These are phyloP conservation scores for Lactarius sp. DNA, from an alignment of 768 basidiomycete genomes.

Conservation along the genomic window DNA sequence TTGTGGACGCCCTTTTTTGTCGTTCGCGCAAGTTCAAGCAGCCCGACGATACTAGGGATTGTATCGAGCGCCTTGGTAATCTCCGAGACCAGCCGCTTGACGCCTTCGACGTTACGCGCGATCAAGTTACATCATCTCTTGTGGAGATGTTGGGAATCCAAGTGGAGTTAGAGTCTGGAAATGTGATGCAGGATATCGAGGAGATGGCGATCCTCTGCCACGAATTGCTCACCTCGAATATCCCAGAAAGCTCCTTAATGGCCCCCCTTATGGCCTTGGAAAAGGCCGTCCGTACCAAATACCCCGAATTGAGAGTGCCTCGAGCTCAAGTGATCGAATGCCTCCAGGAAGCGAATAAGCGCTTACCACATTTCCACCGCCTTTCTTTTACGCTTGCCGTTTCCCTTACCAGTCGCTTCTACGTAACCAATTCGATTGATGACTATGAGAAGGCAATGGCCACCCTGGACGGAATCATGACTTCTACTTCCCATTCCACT, in stretches of 20 bases:
- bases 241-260: neutral
- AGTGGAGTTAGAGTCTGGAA: neutral
- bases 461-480: neutral
- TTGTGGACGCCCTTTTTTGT: neutral
- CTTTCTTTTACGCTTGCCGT: neutral
- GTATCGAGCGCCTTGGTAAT: neutral
- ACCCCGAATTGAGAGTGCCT: neutral
- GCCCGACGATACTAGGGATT: neutral
- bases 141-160: neutral
- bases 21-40: neutral
- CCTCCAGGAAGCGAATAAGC: neutral
- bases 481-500: neutral
- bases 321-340: neutral
- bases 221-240: neutral
- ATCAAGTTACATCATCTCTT: neutral
- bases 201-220: neutral
- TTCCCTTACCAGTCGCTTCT: neutral
- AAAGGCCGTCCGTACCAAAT: neutral
- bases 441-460: constrained; percentile 1
- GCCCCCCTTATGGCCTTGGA: neutral
- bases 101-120: neutral
- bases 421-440: neutral
- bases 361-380: neutral
- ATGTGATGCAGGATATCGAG: neutral
- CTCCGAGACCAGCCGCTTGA: neutral